Evolutionary conservation across 1,139 yeast species (phyloP).

Genomic region (Magnusiomyces suaveolens): DNA sequence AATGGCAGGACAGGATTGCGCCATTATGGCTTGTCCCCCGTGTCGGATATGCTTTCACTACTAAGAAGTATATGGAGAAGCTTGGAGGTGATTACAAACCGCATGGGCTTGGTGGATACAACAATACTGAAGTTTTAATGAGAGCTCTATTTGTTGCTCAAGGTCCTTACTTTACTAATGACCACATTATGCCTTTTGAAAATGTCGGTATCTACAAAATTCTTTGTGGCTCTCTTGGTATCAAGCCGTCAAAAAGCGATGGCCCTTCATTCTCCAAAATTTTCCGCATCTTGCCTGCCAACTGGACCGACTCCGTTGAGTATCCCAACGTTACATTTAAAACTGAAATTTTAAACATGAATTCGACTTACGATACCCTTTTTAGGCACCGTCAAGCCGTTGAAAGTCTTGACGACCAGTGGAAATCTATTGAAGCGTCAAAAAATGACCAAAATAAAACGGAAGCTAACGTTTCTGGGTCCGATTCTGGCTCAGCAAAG

Average conservation of each 20-base stretch:
- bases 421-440: not conserved
- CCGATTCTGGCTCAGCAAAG: not conserved
- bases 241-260: slow-evolving; percentile 51
- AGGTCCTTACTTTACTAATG: slow-evolving; percentile 49
- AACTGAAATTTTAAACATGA: slow-evolving; percentile 23
- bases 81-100: slow-evolving; percentile 44
- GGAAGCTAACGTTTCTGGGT: not conserved
- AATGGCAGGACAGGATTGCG: slow-evolving; percentile 55
- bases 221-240: slow-evolving; percentile 55
- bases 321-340: slow-evolving; percentile 54
- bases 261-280: slow-evolving; percentile 37
- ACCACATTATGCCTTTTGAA: slow-evolving; percentile 49
- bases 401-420: slow-evolving; percentile 11
- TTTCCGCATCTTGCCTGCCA: slow-evolving; percentile 32
- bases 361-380: slow-evolving; percentile 29
- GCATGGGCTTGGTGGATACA: slow-evolving; percentile 77
- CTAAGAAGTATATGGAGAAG: slow-evolving; percentile 42
- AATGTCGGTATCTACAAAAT: slow-evolving; percentile 69
- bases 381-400: slow-evolving; percentile 14
- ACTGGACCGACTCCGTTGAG: slow-evolving; percentile 45
- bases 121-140: slow-evolving; percentile 68
- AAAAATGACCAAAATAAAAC: not conserved
- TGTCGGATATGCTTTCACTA: slow-evolving; percentile 71
- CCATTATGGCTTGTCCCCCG: slow-evolving; percentile 80
- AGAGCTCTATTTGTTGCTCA: slow-evolving; percentile 68